These are phyloP conservation scores for Hura crepitans DNA, from an alignment of 441 rosid genomes.

Conservation along the genomic window DNA sequence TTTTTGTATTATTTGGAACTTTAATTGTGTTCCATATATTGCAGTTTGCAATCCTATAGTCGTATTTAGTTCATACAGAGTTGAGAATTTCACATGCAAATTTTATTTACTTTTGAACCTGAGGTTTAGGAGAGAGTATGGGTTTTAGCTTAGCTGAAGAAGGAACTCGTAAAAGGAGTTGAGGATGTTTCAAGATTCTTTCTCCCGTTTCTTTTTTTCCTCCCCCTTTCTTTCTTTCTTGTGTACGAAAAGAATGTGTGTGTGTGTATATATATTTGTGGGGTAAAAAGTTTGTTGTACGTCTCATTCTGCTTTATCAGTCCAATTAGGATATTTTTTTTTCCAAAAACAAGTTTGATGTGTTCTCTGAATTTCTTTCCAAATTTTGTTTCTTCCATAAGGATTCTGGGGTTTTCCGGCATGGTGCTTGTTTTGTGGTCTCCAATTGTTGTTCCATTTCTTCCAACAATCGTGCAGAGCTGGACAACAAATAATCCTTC, in stretches of 20 bases:
- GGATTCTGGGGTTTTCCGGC: slow-evolving; percentile 73
- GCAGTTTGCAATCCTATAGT: neutral
- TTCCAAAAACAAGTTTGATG: neutral
- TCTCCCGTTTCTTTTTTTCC: neutral
- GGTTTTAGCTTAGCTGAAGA: neutral
- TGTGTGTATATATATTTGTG: neutral
- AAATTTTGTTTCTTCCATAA: slow-evolving; percentile 27
- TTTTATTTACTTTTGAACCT: neutral
- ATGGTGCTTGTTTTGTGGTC: slow-evolving; percentile 95
- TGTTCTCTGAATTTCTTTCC: slow-evolving; percentile 23
- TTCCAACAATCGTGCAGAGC: slow-evolving; percentile 81
- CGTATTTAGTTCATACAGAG: neutral
- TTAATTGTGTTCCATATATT: neutral
- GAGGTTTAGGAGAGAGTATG: neutral
- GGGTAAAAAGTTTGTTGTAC: neutral
- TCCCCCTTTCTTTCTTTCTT: neutral
- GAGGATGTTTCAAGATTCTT: neutral
- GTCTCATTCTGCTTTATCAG: slow-evolving; percentile 3
- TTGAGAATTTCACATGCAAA: too few species aligned
- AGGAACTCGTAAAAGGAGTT: neutral
- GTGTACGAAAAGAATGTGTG: neutral
- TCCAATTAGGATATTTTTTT: too few species aligned
- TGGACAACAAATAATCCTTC: slow-evolving; percentile 71
- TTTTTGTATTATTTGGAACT: neutral
- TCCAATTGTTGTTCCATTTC: slow-evolving; percentile 73